These are phyloP conservation scores for Curvularia sp. DNA, from an alignment of 2,329 filamentous ascomycete genomes.

Conservation along the genomic window DNA sequence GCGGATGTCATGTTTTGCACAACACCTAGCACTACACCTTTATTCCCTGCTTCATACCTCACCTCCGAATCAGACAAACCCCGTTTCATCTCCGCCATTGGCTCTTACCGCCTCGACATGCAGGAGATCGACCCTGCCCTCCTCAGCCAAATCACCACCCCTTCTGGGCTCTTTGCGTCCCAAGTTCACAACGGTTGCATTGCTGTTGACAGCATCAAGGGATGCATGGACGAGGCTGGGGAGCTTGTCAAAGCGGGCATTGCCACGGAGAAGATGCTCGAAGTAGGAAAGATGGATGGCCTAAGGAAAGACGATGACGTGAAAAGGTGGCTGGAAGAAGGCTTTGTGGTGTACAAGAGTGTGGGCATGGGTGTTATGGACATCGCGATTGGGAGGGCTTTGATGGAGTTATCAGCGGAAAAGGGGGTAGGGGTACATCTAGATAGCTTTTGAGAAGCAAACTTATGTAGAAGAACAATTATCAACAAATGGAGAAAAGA, in stretches of 20 bases:
- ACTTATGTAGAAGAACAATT: not conserved
- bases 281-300: constrained; percentile 15
- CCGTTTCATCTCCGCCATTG: constrained; percentile 40
- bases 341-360: constrained; percentile 59
- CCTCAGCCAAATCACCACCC: constrained; percentile 36
- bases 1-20: constrained; percentile 60
- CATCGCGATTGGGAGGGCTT: constrained; percentile 51
- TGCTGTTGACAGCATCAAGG: constrained; percentile 45
- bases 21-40: constrained; percentile 55
- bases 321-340: constrained; percentile 33
- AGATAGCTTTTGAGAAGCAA: constrained; percentile 18
- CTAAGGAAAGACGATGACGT: not conserved
- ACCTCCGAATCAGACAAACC: constrained; percentile 13
- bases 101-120: constrained; percentile 53
- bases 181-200: constrained; percentile 18
- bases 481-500: not conserved
- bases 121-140: constrained; percentile 57
- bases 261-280: constrained; percentile 19
- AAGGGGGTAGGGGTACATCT: constrained; percentile 23
- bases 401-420: constrained; percentile 26
- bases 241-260: constrained; percentile 56
- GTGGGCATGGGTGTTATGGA: constrained; percentile 62
- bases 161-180: constrained; percentile 4
- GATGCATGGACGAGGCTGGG: constrained; percentile 56
- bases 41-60: constrained; percentile 53